Percentiles rank a stretch among this genome's conserved stretches.
Evolutionary conservation across 306 rosid genomes (phyloP).

Genomic region (Cercis canadensis): DNA sequence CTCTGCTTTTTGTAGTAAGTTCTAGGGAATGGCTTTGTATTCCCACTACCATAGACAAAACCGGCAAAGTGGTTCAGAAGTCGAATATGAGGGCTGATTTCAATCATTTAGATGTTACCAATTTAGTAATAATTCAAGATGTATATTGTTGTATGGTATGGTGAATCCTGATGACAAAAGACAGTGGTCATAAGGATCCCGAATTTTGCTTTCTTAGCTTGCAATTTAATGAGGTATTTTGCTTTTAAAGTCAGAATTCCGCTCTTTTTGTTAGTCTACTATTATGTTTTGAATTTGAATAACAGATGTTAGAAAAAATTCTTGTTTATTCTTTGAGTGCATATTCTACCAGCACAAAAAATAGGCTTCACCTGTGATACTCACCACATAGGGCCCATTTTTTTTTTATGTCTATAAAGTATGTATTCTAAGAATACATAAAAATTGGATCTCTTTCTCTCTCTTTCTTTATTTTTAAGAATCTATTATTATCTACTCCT

Average conservation of each 20-base stretch:
- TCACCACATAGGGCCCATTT: too few species aligned
- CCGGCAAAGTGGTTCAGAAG: conserved; percentile 32
- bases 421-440: too few species aligned
- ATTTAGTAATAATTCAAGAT: conserved; percentile 44
- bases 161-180: conserved; percentile 8
- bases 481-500: too few species aligned
- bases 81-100: conserved; percentile 14
- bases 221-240: conserved; percentile 21
- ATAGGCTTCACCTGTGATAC: too few species aligned
- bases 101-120: conserved; percentile 32
- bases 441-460: too few species aligned
- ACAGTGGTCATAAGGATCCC: conserved; percentile 16
- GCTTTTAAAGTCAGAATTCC: conserved; percentile 18
- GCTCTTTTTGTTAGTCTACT: conserved; percentile 27
- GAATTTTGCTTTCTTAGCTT: conserved; percentile 35
- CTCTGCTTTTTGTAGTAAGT: conserved; percentile 31
- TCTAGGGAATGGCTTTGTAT: conserved; percentile 40
- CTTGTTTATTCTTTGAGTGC: background rate
- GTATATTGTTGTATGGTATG: conserved; percentile 47
- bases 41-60: conserved; percentile 27
- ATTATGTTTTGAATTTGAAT: conserved; percentile 31
- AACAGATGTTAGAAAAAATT: conserved; percentile 30
- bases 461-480: too few species aligned
- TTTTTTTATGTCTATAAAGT: too few species aligned
- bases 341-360: too few species aligned